Evolutionary conservation across 2,329 filamentous ascomycete genomes (phyloP), one percentile per base, ranked within the genome.

Genomic region (Hypocreales sp.): DNA sequence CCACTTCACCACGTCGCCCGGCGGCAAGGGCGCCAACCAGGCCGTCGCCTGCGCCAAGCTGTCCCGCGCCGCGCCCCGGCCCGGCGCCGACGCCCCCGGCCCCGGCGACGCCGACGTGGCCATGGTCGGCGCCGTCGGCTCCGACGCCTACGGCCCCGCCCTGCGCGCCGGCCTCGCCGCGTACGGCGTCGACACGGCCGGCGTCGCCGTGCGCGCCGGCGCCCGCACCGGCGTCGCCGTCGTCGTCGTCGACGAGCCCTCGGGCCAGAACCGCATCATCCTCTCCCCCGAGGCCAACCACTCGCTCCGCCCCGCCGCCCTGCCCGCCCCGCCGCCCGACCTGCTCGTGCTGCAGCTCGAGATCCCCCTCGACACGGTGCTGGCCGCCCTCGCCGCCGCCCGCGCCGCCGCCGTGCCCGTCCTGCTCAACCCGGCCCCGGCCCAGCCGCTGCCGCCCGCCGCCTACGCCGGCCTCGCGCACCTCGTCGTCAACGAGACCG

Each of bases 1-100:
- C 37, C 73, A 72, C 13, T 92, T 92, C 56, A 67, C 67, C 45
- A 82, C 77, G 20, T 84, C 79, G 23, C 76, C 79, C 17, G 90
- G 87, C 42, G 87, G 90, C 31, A 98, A 98, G 58, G 87, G 87
- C 37, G 84, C 86, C 34, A 95, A 95, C 60, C 87, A 95, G 59
- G 86, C 84, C 33, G 80, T 93, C 30, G 83, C 84, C 15, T 84
- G 79, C 55, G 80, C 77, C 27, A 80, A 87, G 36, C 69, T 92
- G 27, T 90, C 81, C 1, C 68, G 78, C 25, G 45, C 62, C 16
- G n/a, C n/a, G n/a, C n/a, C n/a, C n/a, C n/a, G n/a, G n/a, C n/a
- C n/a, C n/a, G n/a, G n/a, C n/a, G 40, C 46, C 18, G 32, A 45
- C 33, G 33, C 46, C 33, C 38, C 50, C 28, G 32, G 44, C 25